Evolutionary conservation across 2,329 filamentous ascomycete genomes (phyloP), one percentile per base, ranked within the genome.

Genomic region (Apiospora rasikravindrae): DNA sequence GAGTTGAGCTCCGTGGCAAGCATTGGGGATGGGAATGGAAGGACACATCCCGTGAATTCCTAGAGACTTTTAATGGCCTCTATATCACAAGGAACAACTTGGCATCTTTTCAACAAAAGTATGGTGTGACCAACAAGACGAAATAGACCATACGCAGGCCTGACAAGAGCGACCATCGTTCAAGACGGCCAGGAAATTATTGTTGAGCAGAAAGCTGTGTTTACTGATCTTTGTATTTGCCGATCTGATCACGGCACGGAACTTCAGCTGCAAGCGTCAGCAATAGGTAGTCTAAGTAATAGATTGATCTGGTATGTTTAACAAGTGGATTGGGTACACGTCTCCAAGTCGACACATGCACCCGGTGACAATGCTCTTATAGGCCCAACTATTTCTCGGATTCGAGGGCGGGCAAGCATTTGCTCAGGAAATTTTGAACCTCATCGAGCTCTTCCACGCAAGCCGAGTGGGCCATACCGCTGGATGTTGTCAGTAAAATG

Each of bases 361-460:
- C 19, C 19, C 57, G 13, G 22, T 64, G 29, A 2, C 22, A 64
- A 40, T 40, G 33, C 7, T 68, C n/a, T 76, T 70, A 83, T 71
- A 84, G 76, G 73, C 83, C 83, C 19, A 81, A 77, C 76, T 83
- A 84, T 70, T 82, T 81, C 29, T 83, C 70, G 10, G 42, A 81
- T 29, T 77, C 83, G 70, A 83, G 74, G 0, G 83, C 78, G 6
- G 88, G 86, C 70, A 91, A 81, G 64, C 82, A 82, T 71, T 83
- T 79, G 45, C 77, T 80, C 69, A 91, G 74, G 74, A 89, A 91
- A 0, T 77, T 80, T 83, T 96, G 94, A 24, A 98, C 86, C 77
- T 97, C 93, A 74, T 96, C 89, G 71, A 98, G 90, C 84, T 98
- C 96, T 74, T 92, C 85, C 6, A 90, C 86, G 76, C 91, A 91